Evolutionary conservation across 176 grass and related monocot genomes (phyloP).

Genomic region (Eremochloa ophiuroides): DNA sequence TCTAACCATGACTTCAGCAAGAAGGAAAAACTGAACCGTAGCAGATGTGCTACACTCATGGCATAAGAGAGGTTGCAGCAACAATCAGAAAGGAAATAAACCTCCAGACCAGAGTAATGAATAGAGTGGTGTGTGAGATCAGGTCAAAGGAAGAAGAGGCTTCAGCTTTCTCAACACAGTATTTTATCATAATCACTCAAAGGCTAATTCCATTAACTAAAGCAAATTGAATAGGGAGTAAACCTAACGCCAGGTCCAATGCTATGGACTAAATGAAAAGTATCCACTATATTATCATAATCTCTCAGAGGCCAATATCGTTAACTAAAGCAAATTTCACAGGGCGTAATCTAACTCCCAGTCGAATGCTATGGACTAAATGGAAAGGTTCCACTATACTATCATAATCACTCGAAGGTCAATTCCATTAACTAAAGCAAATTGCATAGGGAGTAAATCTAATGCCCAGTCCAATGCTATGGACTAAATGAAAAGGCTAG

Average conservation of each 20-base stretch:
- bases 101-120: not conserved
- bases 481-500: not conserved
- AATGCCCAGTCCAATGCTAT: not conserved
- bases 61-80: not conserved
- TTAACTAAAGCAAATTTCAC: not conserved
- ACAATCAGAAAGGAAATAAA: not conserved
- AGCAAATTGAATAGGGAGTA: not conserved
- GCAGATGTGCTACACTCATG: not conserved
- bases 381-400: not conserved
- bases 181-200: not conserved
- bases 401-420: constrained; percentile 1
- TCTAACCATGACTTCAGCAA: not conserved
- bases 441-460: not conserved
- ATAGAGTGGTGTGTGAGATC: not conserved
- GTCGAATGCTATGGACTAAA: not conserved
- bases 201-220: not conserved
- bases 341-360: not conserved
- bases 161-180: not conserved
- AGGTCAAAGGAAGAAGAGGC: not conserved
- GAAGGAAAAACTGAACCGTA: not conserved
- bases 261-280: not conserved
- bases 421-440: not conserved
- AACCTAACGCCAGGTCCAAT: not conserved
- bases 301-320: not conserved
- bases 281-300: not conserved